These are phyloP conservation scores for Terfezia boudieri DNA, from an alignment of 495 filamentous ascomycete species.

Conservation along the genomic window DNA sequence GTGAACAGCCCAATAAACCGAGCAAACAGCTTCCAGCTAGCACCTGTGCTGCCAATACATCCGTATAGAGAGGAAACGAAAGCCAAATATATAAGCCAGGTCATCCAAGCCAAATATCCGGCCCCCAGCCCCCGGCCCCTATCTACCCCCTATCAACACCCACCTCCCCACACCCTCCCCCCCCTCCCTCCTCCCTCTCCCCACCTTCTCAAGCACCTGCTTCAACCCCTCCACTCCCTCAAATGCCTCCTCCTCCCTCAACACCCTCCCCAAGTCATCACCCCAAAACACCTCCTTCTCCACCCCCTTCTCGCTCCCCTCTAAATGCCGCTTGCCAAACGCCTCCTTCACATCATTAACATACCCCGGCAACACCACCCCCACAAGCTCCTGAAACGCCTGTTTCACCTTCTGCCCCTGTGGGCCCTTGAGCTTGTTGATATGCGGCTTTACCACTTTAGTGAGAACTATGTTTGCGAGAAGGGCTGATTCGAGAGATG, in stretches of 20 bases:
- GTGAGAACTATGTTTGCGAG: constrained; percentile 2
- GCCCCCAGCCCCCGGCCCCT: not conserved
- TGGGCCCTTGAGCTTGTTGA: not conserved
- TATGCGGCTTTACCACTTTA: not conserved
- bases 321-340: not conserved
- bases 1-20: too few relatives aligned
- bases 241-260: constrained; percentile 8
- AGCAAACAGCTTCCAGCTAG: too few relatives aligned
- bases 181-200: constrained; percentile 6
- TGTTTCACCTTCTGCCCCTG: constrained; percentile 1
- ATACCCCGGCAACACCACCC: not conserved
- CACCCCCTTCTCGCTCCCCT: constrained; percentile 6
- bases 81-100: not conserved
- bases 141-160: not conserved
- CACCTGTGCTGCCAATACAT: not conserved
- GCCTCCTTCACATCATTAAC: not conserved
- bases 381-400: constrained; percentile 7
- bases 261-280: constrained; percentile 11
- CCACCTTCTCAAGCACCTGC: constrained; percentile 7
- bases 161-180: constrained; percentile 6
- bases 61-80: not conserved
- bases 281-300: constrained; percentile 9
- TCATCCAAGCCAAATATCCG: not conserved
- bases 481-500: constrained; percentile 2
- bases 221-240: not conserved